Conservation (phyloP, 2,329 filamentous ascomycete species). For the Chrysoporthe austroafricana region DNA sequence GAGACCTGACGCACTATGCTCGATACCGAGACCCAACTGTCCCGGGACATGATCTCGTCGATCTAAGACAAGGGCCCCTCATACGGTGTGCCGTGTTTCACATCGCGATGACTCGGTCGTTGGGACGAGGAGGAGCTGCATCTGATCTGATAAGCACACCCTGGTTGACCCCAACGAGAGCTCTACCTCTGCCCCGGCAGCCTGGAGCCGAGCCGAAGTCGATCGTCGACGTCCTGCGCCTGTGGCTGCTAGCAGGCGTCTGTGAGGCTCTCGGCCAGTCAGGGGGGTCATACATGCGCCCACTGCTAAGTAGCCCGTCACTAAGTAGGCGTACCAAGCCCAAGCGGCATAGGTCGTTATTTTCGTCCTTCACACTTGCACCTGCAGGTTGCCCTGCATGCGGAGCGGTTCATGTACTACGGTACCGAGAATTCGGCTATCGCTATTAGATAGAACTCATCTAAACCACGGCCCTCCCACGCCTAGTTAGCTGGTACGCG, state of each 20-base stretch:
- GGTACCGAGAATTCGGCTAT: neutral
- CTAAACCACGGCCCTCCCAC: neutral
- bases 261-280: neutral
- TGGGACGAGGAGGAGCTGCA: neutral
- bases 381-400: neutral
- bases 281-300: neutral
- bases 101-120: neutral
- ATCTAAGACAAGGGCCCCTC: constrained; percentile 9
- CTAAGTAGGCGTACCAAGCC: neutral
- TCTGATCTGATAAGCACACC: neutral
- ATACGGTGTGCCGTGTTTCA: constrained; percentile 9
- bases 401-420: neutral
- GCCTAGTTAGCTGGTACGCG: neutral
- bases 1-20: neutral
- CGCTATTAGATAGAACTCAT: neutral
- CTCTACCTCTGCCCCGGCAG: neutral
- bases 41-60: neutral
- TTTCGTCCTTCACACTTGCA: neutral
- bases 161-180: neutral
- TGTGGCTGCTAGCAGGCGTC: neutral
- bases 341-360: neutral
- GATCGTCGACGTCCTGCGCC: neutral
- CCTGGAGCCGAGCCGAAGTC: constrained; percentile 6
- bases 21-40: neutral
- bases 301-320: neutral